These are phyloP conservation scores for Termitomyces sp. DNA, from an alignment of 768 basidiomycete species.

Conservation along the genomic window DNA sequence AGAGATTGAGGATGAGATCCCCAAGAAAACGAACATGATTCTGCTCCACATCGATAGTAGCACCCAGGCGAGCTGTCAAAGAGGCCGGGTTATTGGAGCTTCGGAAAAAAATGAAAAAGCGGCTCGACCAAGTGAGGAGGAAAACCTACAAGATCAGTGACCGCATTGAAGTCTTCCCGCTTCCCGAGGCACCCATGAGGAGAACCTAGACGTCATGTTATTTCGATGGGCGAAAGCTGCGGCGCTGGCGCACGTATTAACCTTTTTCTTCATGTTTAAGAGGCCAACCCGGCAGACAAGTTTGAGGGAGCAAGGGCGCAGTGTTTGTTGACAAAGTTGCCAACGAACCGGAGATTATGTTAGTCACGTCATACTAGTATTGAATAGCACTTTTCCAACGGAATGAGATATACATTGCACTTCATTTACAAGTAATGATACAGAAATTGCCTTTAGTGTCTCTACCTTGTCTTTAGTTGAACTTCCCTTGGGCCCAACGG, in stretches of 20 bases:
- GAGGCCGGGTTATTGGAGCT: conserved; percentile 95
- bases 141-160: conserved; percentile 92
- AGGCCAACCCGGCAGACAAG: conserved; percentile 8
- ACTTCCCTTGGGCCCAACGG: conserved; percentile 68
- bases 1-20: conserved; percentile 91
- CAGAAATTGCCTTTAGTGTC: not conserved
- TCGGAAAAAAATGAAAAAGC: conserved; percentile 7
- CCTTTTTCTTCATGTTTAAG: conserved; percentile 57
- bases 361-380: conserved; percentile 6
- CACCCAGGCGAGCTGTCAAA: conserved; percentile 85
- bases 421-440: conserved; percentile 3
- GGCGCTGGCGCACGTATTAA: conserved; percentile 19
- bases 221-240: conserved; percentile 10
- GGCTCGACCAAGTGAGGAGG: not conserved
- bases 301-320: conserved; percentile 2
- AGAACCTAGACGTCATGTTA: conserved; percentile 61
- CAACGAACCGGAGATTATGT: conserved; percentile 4
- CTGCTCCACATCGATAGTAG: conserved; percentile 97
- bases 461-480: conserved; percentile 26
- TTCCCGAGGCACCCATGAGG: conserved; percentile 95
- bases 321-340: conserved; percentile 12
- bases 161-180: conserved; percentile 96
- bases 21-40: conserved; percentile 97
- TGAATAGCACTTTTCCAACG: not conserved
- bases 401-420: not conserved